A percentile compares a stretch with the other conserved stretches of the same genome.
These are phyloP conservation scores for Bidens hawaiensis DNA, from an alignment of 140 eudicot genomes.

Conservation along the genomic window DNA sequence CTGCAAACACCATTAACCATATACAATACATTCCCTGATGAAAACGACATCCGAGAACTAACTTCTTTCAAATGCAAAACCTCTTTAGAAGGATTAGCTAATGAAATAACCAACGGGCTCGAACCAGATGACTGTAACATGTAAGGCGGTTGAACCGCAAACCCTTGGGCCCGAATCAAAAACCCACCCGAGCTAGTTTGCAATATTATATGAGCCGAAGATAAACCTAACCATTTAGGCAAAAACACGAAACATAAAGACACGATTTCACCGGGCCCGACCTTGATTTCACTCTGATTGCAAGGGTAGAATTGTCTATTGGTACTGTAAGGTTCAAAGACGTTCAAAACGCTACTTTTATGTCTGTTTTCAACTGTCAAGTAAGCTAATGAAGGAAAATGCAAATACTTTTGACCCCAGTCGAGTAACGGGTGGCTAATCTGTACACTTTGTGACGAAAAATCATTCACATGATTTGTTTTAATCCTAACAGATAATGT, in stretches of 20 bases:
- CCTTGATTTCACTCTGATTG: constrained; percentile 50
- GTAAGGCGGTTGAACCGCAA: constrained; percentile 66
- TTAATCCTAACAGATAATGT: constrained; percentile 29
- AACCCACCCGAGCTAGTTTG: constrained; percentile 90
- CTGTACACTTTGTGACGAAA: constrained; percentile 48
- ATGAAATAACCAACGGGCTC: constrained; percentile 42
- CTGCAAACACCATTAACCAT: constrained; percentile 47
- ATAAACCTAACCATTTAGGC: constrained; percentile 60
- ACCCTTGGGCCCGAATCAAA: constrained; percentile 63
- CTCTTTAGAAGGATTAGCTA: constrained; percentile 65
- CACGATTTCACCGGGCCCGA: constrained; percentile 72
- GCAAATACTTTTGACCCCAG: constrained; percentile 73
- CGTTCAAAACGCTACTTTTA: constrained; percentile 28
- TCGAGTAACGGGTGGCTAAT: constrained; percentile 62
- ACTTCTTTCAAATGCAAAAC: constrained; percentile 68
- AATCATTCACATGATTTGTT: constrained; percentile 38
- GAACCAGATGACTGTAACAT: constrained; percentile 43
- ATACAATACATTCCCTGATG: constrained; percentile 42
- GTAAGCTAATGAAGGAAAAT: constrained; percentile 55
- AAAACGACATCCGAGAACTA: constrained; percentile 53
- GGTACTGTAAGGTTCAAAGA: constrained; percentile 67
- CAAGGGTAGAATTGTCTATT: constrained; percentile 77
- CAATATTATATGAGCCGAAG: constrained; percentile 61
- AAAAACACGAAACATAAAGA: constrained; percentile 66
- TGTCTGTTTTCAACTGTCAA: constrained; percentile 54